These are phyloP conservation scores for Gaeumannomyces tritici DNA, from an alignment of 2,329 filamentous ascomycete species.

Conservation along the genomic window DNA sequence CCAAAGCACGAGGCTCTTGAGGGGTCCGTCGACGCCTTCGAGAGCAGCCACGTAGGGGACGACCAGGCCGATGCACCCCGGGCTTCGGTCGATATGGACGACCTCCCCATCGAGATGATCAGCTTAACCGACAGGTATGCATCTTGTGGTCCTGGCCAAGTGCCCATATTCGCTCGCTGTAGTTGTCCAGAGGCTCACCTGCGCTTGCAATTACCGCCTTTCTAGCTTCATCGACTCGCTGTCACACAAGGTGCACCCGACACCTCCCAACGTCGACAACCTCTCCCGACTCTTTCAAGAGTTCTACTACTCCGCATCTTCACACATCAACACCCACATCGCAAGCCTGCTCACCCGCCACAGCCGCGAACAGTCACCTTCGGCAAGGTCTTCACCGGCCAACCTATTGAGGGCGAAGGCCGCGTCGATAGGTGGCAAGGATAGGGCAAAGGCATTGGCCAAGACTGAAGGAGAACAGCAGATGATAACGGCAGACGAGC, in stretches of 20 bases:
- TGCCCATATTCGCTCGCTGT: not conserved
- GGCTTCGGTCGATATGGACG: constrained; percentile 65
- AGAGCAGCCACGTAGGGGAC: constrained; percentile 33
- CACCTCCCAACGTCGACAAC: constrained; percentile 73
- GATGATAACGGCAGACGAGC: constrained; percentile 84
- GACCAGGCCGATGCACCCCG: constrained; percentile 36
- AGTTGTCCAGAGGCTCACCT: not conserved
- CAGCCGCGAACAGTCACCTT: constrained; percentile 55
- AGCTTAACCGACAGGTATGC: constrained; percentile 77
- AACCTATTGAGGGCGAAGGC: constrained; percentile 48
- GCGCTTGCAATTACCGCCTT: constrained; percentile 3
- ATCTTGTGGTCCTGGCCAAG: not conserved
- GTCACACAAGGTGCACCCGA: constrained; percentile 75
- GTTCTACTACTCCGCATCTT: constrained; percentile 75
- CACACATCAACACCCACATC: constrained; percentile 81
- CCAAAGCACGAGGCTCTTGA: constrained; percentile 5
- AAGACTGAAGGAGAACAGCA: constrained; percentile 53
- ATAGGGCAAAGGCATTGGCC: constrained; percentile 32
- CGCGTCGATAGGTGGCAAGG: constrained; percentile 40
- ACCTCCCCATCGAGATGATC: constrained; percentile 87
- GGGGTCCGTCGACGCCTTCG: constrained; percentile 34
- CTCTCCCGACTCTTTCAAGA: constrained; percentile 87
- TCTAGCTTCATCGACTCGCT: constrained; percentile 82
- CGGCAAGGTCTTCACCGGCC: constrained; percentile 46
- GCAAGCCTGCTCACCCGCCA: constrained; percentile 67